A percentile compares a stretch with the other conserved stretches of the same genome.
Conservation (phyloP, 2,329 filamentous ascomycete genomes). For the Coniochaeta prunicola region DNA sequence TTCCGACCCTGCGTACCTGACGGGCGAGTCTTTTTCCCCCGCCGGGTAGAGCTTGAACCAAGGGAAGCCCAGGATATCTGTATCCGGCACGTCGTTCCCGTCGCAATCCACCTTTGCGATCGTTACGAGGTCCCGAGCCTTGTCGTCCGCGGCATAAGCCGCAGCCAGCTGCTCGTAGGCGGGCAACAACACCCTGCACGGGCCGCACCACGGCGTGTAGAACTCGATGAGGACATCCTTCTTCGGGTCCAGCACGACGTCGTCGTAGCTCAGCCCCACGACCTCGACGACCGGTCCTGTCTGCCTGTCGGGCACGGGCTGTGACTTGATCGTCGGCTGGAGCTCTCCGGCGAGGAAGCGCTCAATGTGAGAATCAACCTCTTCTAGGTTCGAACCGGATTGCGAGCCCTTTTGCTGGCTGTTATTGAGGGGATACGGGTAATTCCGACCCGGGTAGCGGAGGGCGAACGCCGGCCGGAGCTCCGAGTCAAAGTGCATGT, state of each 20-base stretch:
- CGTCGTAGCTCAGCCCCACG: slow-evolving; percentile 89
- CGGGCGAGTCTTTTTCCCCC: slow-evolving; percentile 73
- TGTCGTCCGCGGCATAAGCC: slow-evolving; percentile 69
- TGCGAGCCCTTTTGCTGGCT: slow-evolving; percentile 46
- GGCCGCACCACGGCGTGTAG: slow-evolving; percentile 98
- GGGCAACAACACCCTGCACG: slow-evolving; percentile 97
- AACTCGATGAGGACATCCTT: slow-evolving; percentile 98
- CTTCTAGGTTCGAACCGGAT: slow-evolving; percentile 56
- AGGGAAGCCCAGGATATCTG: slow-evolving; percentile 89
- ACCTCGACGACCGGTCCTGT: slow-evolving; percentile 82
- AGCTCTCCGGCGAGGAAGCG: slow-evolving; percentile 82
- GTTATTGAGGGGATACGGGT: slow-evolving; percentile 93
- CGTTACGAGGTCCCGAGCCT: slow-evolving; percentile 68
- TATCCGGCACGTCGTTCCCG: slow-evolving; percentile 86
- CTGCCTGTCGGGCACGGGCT: slow-evolving; percentile 89
- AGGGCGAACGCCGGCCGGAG: not conserved
- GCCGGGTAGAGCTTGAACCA: slow-evolving; percentile 98
- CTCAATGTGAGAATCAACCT: slow-evolving; percentile 72
- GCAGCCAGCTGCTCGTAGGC: slow-evolving; percentile 89
- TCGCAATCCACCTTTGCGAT: slow-evolving; percentile 98
- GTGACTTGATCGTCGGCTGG: slow-evolving; percentile 95
- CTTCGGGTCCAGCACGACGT: slow-evolving; percentile 82
- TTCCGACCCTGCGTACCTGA: slow-evolving; percentile 76
- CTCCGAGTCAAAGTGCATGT: not conserved
- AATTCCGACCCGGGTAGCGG: slow-evolving; percentile 84